Evolutionary conservation across 2,329 filamentous ascomycete species (phyloP), one percentile per base, ranked within the genome.

Genomic region (Hypoxylon sp.): DNA sequence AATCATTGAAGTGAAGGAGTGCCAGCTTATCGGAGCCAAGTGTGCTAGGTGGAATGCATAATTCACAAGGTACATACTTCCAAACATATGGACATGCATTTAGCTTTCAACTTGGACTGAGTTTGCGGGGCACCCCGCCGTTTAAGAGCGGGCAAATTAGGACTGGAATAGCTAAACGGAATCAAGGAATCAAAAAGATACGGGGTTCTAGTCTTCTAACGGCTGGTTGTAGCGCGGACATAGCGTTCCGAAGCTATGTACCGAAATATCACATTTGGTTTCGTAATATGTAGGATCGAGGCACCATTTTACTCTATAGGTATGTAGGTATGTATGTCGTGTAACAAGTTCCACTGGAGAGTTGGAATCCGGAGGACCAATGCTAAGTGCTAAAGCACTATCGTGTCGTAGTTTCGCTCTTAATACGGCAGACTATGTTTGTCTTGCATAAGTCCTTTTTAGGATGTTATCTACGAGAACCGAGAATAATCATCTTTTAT

Each of bases 1-100:
- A 39, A 19, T 30, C 29, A 30, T 3, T 8, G 29, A 2, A 30
- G 30, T 6, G 25, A 27, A 14, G 4, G 12, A 46, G 27, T 51
- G 27, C 37, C 47, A 46, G 46, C 12, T 16, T 52, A 25, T 39
- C 47, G 56, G 56, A 46, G 29, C 29, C 39, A 39, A 54, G 30
- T 47, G n/a, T 45, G 12, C 32, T 11, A 29, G 23, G 11, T n/a
- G 11, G n/a, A 48, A 50, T 27, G 9, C 46, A 29, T n/a, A n/a
- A n/a, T n/a, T n/a, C n/a, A n/a, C n/a, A n/a, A n/a, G n/a, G n/a
- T n/a, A n/a, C n/a, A n/a, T n/a, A n/a, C n/a, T n/a, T n/a, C n/a
- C n/a, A n/a, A n/a, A n/a, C n/a, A n/a, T n/a, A n/a, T n/a, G n/a
- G n/a, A 47, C 1, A 4, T 19, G 14, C 14, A 57, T 57, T 46